A percentile compares a stretch with the other conserved stretches of the same genome.
These are phyloP conservation scores for Cryphonectria radicalis DNA, from an alignment of 2,329 filamentous ascomycete species.

Conservation along the genomic window DNA sequence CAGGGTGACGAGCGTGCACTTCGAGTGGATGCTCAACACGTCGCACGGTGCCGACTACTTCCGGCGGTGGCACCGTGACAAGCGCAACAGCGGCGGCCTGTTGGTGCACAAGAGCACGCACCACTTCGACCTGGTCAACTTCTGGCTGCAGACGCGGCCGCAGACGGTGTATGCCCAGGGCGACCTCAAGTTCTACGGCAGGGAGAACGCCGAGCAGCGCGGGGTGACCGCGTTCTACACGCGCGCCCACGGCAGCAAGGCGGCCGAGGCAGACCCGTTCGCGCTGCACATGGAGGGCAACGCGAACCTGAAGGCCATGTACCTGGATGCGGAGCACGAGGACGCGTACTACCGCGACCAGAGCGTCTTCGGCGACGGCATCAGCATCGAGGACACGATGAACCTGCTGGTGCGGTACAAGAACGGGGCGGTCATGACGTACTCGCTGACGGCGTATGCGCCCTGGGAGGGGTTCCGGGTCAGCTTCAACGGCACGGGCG, in stretches of 20 bases:
- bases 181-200: constrained; percentile 63
- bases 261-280: constrained; percentile 59
- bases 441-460: constrained; percentile 63
- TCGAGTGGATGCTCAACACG: constrained; percentile 68
- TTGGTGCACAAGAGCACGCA: constrained; percentile 67
- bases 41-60: constrained; percentile 67
- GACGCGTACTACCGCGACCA: constrained; percentile 66
- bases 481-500: constrained; percentile 61
- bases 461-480: constrained; percentile 66
- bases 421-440: constrained; percentile 61
- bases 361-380: constrained; percentile 65
- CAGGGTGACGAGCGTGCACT: constrained; percentile 60
- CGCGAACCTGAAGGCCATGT: constrained; percentile 60
- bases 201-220: constrained; percentile 62
- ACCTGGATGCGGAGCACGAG: constrained; percentile 66
- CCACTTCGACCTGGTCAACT: constrained; percentile 67
- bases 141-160: constrained; percentile 62
- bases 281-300: constrained; percentile 59
- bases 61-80: constrained; percentile 66
- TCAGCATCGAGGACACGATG: constrained; percentile 69
- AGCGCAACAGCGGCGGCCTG: constrained; percentile 62
- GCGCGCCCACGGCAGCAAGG: constrained; percentile 54
- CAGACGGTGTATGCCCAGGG: constrained; percentile 62
- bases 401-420: constrained; percentile 61
- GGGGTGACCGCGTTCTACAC: constrained; percentile 57